Base-by-base conservation (phyloP, 148 eudicot genomes). In the Limonium bicolor region DNA sequence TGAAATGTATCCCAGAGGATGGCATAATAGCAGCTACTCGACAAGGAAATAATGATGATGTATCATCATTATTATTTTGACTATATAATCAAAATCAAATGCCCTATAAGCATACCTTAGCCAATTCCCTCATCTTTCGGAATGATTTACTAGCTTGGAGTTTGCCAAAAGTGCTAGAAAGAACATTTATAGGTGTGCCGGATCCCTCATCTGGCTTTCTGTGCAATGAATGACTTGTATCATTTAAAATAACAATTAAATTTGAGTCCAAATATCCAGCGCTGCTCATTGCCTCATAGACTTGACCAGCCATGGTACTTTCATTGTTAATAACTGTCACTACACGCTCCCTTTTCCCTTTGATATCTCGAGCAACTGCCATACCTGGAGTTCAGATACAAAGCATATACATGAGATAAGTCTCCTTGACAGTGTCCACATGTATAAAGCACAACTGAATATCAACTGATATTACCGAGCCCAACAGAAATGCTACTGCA, bases 401-500 rank as follows among this genome's bases (percentile, higher is more conserved):
- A 43, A 43, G 4, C 22, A 38, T 18, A 6, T 20, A 14, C 27
- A 13, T 4, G 19, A 7, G 30, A 43, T 18, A 43, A 24, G 31
- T 43, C 29, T 25, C 30, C 15, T 43, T 43, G 7, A 1, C 33
- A 7, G 7, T 29, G 24, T 14, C 13, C 14, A 18, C 2, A 10
- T 5, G 20, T 4, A 20, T 24, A 24, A 26, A 27, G 32, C 15
- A 55, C 36, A 18, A 20, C 36, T 33, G 20, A 50, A 2, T 41
- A 14, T 36, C 41, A 22, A 35, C 32, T 45, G 36, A 40, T 27
- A 23, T 24, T 74, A 87, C 96, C 94, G 46, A 82, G 94, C 59
- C 90, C 96, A 59, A 94, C 93, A 46, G 96, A 87, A 63, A 87
- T 76, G 61, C 96, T 82, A 77, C 71, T 87, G 70, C 96, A 87